A percentile compares a stretch with the other conserved stretches of the same genome.
Conservation (phyloP, 1,284 basidiomycete genomes). For the Cerioporus squamosus region DNA sequence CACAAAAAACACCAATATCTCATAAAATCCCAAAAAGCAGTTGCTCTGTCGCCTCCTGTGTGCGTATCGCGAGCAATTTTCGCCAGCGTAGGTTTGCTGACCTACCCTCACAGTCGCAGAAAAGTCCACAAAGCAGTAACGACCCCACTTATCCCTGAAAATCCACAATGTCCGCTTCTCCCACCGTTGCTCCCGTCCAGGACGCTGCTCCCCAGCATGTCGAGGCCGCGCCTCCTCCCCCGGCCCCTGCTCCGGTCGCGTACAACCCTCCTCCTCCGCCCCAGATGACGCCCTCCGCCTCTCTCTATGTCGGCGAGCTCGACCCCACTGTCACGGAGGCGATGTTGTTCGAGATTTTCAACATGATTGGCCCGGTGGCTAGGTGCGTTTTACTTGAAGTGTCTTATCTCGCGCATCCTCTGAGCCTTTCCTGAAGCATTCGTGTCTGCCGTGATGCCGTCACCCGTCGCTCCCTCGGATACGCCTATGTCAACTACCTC, state of each 20-base stretch:
- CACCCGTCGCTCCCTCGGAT: conserved; percentile 98
- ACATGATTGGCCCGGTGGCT: conserved; percentile 99
- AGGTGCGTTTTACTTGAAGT: conserved; percentile 56
- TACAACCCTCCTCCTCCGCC: conserved; percentile 64
- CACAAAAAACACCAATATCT: conserved; percentile 47
- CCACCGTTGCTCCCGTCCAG: conserved; percentile 39
- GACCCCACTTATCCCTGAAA: conserved; percentile 61
- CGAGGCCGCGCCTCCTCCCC: conserved; percentile 44
- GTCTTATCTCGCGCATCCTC: conserved; percentile 18
- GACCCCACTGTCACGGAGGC: conserved; percentile 98
- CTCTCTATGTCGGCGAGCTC: conserved; percentile 99
- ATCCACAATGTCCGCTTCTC: conserved; percentile 61
- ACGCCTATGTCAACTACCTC: conserved; percentile 99
- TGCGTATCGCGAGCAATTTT: conserved; percentile 39
- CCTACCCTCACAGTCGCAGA: conserved; percentile 54
- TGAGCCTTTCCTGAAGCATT: conserved; percentile 61
- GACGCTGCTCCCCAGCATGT: conserved; percentile 37
- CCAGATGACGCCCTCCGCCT: conserved; percentile 80
- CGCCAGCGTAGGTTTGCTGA: conserved; percentile 26
- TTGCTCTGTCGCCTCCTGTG: conserved; percentile 77
- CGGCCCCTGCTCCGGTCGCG: conserved; percentile 46
- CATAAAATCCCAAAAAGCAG: conserved; percentile 58
- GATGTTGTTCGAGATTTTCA: conserved; percentile 99
- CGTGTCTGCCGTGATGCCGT: conserved; percentile 99
- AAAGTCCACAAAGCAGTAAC: conserved; percentile 88